Percentiles rank a stretch among this genome's conserved stretches.
phyloP scores from a whole-genome alignment of 1,139 yeast genomes.

The Sugiyamaella pinicola region DNA sequence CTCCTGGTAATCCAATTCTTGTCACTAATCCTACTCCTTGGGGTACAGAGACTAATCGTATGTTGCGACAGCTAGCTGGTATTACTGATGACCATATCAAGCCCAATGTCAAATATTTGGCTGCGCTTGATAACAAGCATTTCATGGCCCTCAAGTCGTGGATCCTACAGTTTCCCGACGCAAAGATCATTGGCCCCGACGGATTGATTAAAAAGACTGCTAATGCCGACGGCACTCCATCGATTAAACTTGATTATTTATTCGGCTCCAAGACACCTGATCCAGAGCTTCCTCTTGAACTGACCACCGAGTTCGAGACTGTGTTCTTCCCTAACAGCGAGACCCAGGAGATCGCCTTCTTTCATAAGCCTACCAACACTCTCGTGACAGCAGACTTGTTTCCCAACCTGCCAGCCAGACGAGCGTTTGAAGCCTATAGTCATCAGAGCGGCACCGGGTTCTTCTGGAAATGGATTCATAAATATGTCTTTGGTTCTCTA shows the following conservation, averaged over 20 bases:
- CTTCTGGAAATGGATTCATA: conserved; percentile 8
- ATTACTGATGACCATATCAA: conserved; percentile 41
- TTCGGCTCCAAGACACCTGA: conserved; percentile 40
- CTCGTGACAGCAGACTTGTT: conserved; percentile 60
- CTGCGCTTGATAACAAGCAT: conserved; percentile 42
- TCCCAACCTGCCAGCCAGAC: conserved; percentile 50
- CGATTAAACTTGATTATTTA: conserved; percentile 44
- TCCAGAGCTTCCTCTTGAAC: conserved; percentile 32
- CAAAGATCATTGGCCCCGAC: conserved; percentile 56
- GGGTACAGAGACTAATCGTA: conserved; percentile 47
- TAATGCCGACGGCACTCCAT: conserved; percentile 31
- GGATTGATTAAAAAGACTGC: conserved; percentile 39
- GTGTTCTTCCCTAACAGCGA: conserved; percentile 55
- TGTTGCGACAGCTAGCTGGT: conserved; percentile 45
- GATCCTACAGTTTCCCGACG: conserved; percentile 50
- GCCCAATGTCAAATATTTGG: conserved; percentile 37
- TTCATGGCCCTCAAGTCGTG: conserved; percentile 48
- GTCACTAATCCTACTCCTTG: conserved; percentile 68
- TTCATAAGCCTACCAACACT: conserved; percentile 50
- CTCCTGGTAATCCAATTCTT: conserved; percentile 43
- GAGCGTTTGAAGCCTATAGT: conserved; percentile 43
- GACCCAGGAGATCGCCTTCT: conserved; percentile 59
- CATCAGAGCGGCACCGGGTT: conserved; percentile 3
- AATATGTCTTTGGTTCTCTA: not conserved
- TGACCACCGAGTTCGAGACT: conserved; percentile 51